Evolutionary conservation across 306 rosid species (phyloP).

Genomic region (Trifolium repens): DNA sequence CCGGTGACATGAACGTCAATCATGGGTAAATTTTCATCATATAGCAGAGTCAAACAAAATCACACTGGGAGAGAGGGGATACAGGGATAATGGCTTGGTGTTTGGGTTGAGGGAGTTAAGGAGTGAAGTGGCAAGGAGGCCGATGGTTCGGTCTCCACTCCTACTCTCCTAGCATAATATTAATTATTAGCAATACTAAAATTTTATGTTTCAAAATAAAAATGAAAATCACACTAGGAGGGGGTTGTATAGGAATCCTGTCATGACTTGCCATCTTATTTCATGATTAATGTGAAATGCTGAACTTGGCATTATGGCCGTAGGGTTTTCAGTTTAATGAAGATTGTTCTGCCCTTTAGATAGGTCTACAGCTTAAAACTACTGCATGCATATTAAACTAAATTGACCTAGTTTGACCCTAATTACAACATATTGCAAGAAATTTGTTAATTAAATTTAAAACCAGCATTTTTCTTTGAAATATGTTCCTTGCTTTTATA

Average conservation of each 20-base stretch:
- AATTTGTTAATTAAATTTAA: neutral
- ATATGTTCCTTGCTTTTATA: neutral
- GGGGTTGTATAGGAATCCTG: neutral
- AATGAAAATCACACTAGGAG: neutral
- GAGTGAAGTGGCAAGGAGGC: neutral
- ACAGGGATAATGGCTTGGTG: neutral
- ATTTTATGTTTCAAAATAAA: neutral
- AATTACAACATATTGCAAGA: slow-evolving; percentile 9
- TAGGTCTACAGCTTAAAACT: neutral
- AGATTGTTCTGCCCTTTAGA: neutral
- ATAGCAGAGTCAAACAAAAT: neutral
- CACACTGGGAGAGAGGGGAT: neutral
- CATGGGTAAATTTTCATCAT: slow-evolving; percentile 21
- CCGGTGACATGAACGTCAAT: neutral
- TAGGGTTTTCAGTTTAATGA: slow-evolving; percentile 9
- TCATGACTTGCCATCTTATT: slow-evolving; percentile 3
- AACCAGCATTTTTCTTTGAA: neutral
- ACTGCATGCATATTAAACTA: neutral
- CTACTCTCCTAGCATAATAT: neutral
- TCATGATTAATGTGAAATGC: neutral
- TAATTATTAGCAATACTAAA: neutral
- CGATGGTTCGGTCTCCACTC: neutral
- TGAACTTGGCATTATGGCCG: slow-evolving; percentile 11
- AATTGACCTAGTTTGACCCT: neutral
- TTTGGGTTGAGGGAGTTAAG: neutral